Conservation (phyloP, 495 filamentous ascomycete species). For the Talaromyces wortmannii region DNA sequence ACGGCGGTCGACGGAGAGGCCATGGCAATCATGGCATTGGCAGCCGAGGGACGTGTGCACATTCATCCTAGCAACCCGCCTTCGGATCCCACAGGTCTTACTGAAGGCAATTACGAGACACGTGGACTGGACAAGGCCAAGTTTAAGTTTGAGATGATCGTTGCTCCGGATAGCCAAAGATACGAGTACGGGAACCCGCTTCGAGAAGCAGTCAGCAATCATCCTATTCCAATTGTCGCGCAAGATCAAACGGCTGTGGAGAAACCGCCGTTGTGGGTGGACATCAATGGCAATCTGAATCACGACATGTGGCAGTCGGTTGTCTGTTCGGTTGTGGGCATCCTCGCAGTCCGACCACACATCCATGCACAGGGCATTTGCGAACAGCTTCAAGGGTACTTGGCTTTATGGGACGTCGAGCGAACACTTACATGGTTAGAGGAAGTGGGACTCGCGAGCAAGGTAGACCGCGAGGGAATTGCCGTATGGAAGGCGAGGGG, state of each 20-base stretch:
- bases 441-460: constrained; percentile 34
- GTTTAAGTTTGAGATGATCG: constrained; percentile 54
- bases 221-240: background rate
- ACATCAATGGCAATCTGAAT: constrained; percentile 62
- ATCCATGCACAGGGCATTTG: constrained; percentile 24
- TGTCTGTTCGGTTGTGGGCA: constrained; percentile 49
- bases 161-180: constrained; percentile 43
- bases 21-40: constrained; percentile 62
- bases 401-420: constrained; percentile 2
- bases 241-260: constrained; percentile 3
- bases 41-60: constrained; percentile 51
- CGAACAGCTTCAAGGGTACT: background rate
- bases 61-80: constrained; percentile 51
- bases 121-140: constrained; percentile 60
- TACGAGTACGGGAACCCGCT: constrained; percentile 61
- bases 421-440: constrained; percentile 57
- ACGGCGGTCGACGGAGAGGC: constrained; percentile 55
- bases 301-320: constrained; percentile 57
- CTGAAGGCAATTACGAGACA: constrained; percentile 64
- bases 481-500: constrained; percentile 44
- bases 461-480: constrained; percentile 17
- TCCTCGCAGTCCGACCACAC: constrained; percentile 54
- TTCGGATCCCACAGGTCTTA: constrained; percentile 64
- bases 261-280: constrained; percentile 71
- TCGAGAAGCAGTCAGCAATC: constrained; percentile 3